Base-by-base conservation (phyloP, 1,284 basidiomycete species). In the Moesziomyces globuligerus region DNA sequence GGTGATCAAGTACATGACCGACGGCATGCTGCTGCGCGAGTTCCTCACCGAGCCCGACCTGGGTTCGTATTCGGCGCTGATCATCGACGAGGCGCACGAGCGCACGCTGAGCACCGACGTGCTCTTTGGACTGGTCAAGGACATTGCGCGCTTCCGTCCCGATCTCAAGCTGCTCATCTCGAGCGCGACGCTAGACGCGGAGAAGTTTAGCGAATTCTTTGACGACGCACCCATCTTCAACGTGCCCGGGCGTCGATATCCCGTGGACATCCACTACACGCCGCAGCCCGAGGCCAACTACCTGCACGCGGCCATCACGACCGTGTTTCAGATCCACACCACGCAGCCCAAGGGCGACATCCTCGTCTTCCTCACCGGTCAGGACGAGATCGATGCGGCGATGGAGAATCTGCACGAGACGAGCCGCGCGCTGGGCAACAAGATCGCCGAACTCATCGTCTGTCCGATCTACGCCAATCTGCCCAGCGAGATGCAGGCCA, bases 271-370 rank as follows among this genome's bases (percentile, higher is more conserved):
- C 66, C 94, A 96, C 83, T 85, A 99, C 93, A 28, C 98, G 3
- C 77, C 78, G 5, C 80, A 82, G 53, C 80, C 80, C 2, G 80
- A 82, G 56, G 80, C 80, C 20, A 81, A 98, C 83, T 99, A 98
- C 81, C 88, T 98, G 26, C 94, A 98, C 81, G 96, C 96, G 7
- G 93, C 95, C 26, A 95, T 99, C 80, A 98, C 95, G 5, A 98
- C 96, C 7, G 89, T 98, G 25, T 96, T 99, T 84, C 96, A 98
- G 83, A 98, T 98, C 42, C 96, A 99, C 83, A 98, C 94, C 1
- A 97, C 95, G 0, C 95, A 98, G 76, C 94, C 94, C 0, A 92
- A 91, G 78, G 96, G 96, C n/a, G 96, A 98, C 80, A 95, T 99
- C 68, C 87, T 98, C 26, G 93, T 98, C 1, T 98, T 98, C 85